A percentile compares a stretch with the other conserved stretches of the same genome.
These are phyloP conservation scores for Plasmodium adleri DNA, from an alignment of 169 alveolate genomes.

Conservation along the genomic window DNA sequence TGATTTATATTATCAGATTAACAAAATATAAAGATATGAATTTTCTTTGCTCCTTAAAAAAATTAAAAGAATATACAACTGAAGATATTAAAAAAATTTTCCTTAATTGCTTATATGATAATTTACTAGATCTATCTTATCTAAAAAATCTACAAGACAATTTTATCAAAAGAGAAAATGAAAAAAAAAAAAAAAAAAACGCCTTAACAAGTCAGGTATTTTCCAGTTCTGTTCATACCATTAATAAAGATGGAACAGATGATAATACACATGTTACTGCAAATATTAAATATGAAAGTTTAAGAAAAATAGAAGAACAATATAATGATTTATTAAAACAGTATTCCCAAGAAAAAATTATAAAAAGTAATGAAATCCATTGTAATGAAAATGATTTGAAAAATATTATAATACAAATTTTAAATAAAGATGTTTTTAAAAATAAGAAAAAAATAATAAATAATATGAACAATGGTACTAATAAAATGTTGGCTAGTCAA, in stretches of 20 bases:
- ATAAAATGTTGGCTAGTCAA: no score
- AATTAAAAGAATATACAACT: constrained; percentile 18
- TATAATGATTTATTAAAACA: constrained; percentile 33
- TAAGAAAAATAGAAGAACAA: constrained; percentile 29
- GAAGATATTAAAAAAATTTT: constrained; percentile 32
- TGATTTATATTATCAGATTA: constrained; percentile 59
- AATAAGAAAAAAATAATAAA: background rate
- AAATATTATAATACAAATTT: constrained; percentile 25
- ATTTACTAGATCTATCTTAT: constrained; percentile 23
- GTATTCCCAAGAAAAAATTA: background rate
- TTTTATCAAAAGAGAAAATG: constrained; percentile 1
- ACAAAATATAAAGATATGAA: constrained; percentile 42
- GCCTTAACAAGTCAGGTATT: background rate
- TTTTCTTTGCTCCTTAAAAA: constrained; percentile 53
- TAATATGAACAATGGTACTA: background rate
- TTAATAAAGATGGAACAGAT: background rate
- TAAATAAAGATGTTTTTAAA: constrained; percentile 22
- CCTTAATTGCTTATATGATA: constrained; percentile 37
- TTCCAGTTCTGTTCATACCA: background rate
- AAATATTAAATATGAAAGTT: constrained; percentile 10
- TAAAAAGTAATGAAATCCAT: background rate
- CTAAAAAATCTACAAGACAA: constrained; percentile 27
- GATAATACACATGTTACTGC: no score
- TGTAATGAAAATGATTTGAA: constrained; percentile 24
- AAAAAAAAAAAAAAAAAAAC: background rate